Evolutionary conservation across 371 early-diverging fungal genomes (phyloP).

Genomic region (Lichtheimia hyalospora): DNA sequence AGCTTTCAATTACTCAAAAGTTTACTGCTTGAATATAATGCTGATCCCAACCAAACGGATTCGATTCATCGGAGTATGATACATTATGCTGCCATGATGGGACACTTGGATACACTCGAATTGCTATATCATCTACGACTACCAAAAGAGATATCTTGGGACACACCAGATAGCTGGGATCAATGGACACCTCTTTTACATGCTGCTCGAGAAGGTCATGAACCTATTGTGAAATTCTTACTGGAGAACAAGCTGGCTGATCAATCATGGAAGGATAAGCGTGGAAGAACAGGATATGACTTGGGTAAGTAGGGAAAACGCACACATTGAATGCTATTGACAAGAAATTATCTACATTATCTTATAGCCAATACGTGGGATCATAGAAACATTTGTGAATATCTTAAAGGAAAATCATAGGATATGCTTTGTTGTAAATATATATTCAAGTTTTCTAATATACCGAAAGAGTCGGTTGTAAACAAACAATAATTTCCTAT

Average conservation of each 20-base stretch:
- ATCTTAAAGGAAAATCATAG: neutral
- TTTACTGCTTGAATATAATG: constrained; percentile 26
- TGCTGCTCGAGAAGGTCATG: constrained; percentile 44
- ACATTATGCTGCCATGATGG: constrained; percentile 55
- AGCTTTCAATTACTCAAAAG: constrained; percentile 29
- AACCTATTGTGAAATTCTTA: constrained; percentile 28
- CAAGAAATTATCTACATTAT: neutral
- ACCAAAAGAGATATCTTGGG: constrained; percentile 20
- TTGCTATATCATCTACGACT: constrained; percentile 13
- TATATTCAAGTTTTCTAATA: no score
- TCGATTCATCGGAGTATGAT: constrained; percentile 43
- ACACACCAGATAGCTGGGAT: constrained; percentile 48
- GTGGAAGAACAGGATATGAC: constrained; percentile 39
- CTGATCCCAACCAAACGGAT: constrained; percentile 40
- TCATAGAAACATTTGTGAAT: constrained; percentile 1
- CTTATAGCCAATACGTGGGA: constrained; percentile 4
- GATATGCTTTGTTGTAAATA: no score
- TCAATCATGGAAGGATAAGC: constrained; percentile 28
- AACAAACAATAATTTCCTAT: no score
- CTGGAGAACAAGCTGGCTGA: constrained; percentile 24
- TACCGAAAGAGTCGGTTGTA: no score
- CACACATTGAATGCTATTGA: neutral
- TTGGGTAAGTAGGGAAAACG: constrained; percentile 27
- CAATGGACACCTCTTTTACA: constrained; percentile 54
- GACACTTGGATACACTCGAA: constrained; percentile 31